A percentile compares a stretch with the other conserved stretches of the same genome.
Evolutionary conservation across 441 rosid species (phyloP).

Genomic region (Hura crepitans): DNA sequence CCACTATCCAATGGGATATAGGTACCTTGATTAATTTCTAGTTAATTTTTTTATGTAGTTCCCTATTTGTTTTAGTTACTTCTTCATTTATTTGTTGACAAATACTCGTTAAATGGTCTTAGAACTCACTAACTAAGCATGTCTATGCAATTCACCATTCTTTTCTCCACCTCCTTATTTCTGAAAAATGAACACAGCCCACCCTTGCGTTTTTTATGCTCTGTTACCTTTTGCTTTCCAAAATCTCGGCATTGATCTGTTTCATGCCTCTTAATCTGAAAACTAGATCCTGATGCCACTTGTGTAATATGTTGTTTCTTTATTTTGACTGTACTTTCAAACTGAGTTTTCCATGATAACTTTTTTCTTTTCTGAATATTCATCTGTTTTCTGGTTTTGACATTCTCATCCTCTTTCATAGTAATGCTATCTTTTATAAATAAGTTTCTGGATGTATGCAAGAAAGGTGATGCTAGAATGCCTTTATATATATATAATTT

Average conservation of each 20-base stretch:
- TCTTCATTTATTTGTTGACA: neutral
- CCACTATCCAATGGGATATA: conserved; percentile 46
- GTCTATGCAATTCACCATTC: neutral
- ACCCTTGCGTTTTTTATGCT: neutral
- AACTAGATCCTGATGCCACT: neutral
- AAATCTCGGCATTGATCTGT: neutral
- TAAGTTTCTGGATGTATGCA: neutral
- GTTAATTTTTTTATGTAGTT: neutral
- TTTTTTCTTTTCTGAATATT: neutral
- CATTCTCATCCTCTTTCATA: neutral
- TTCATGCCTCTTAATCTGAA: neutral
- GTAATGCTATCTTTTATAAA: neutral
- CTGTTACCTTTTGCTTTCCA: neutral
- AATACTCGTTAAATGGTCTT: neutral
- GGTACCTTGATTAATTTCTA: conserved; percentile 38
- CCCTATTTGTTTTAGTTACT: neutral
- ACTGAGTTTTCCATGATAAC: neutral
- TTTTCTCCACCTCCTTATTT: neutral
- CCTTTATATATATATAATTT: conserved; percentile 15
- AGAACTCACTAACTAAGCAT: neutral
- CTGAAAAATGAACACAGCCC: neutral
- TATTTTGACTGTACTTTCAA: neutral
- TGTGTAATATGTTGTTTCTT: neutral
- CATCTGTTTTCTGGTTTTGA: neutral
- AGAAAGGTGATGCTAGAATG: conserved; percentile 15